Evolutionary conservation across 2,329 filamentous ascomycete species (phyloP), one percentile per base, ranked within the genome.

Genomic region (Blastomyces percursus): DNA sequence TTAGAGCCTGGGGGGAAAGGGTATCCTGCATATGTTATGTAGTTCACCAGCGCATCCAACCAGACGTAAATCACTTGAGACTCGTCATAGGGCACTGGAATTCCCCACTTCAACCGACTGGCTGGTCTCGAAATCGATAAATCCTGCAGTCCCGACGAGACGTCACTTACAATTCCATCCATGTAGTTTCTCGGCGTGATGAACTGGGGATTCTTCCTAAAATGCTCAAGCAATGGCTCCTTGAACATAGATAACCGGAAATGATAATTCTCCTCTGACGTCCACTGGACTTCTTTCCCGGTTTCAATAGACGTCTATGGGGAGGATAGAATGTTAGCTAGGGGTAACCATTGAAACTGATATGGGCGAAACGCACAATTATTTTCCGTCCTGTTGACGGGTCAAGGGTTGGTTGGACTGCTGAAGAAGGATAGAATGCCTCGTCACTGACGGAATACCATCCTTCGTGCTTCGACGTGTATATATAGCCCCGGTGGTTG

Each of bases 371-470:
- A 66, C 62, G 38, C 73, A 83, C 88, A 85, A 91, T 90, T 65
- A 89, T 86, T 70, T 90, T 92, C 67, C 86, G 83, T 2, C 94
- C 94, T 0, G 91, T 96, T 55, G 86, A 81, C 5, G 91, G 89
- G 67, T 92, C 88, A 46, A 94, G 78, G 59, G 86, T 84, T 52
- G 87, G 82, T 70, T 91, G 85, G 32, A 97, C 85, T 70, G 86
- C 79, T 7, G 85, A 84, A 61, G 87, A 83, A 0, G 93, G 91
- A 72, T 96, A 97, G 76, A 96, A 99, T 48, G 93, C 93, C 80
- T 99, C 94, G 74, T 99, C 94, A 73, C 90, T 91, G 61, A 99
- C 88, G 62, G 89, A 94, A 74, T 99, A 99, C 94, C 94, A 99
- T 1, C 94, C 94, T 72, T 91, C 85, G 70, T 97, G 94, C 68